phyloP scores from a whole-genome alignment of 148 eudicot genomes.

The Rhododendron mucronatum region DNA sequence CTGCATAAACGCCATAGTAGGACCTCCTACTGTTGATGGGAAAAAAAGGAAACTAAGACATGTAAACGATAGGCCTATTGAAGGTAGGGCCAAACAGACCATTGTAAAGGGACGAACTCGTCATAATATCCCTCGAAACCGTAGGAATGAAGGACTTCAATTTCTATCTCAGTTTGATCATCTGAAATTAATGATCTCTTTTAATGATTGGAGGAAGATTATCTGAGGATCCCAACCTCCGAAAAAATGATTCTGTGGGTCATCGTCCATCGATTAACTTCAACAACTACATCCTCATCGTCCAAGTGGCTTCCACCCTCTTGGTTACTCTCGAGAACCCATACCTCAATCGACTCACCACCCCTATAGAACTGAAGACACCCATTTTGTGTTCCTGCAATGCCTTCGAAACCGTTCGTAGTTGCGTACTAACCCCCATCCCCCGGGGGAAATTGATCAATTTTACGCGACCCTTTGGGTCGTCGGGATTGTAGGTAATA shows the following conservation, averaged over 20 bases:
- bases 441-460: not conserved
- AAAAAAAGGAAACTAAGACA: too few species aligned
- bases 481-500: not conserved
- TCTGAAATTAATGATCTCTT: not conserved
- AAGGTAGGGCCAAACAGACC: not conserved
- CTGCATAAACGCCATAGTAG: too few species aligned
- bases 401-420: not conserved
- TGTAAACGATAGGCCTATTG: too few species aligned
- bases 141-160: not conserved
- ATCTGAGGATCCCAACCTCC: not conserved
- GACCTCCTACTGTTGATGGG: too few species aligned
- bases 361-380: not conserved
- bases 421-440: not conserved
- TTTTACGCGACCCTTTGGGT: not conserved
- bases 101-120: not conserved
- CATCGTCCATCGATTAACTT: not conserved
- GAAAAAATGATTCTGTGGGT: not conserved
- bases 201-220: not conserved
- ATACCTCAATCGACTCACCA: not conserved
- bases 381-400: not conserved
- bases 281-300: not conserved
- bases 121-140: not conserved
- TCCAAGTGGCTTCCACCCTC: not conserved
- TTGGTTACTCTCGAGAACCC: not conserved
- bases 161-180: not conserved